Evolutionary conservation across 83 land plant species (phyloP), one percentile per base, ranked within the genome.

Genomic region (Picea abies): DNA sequence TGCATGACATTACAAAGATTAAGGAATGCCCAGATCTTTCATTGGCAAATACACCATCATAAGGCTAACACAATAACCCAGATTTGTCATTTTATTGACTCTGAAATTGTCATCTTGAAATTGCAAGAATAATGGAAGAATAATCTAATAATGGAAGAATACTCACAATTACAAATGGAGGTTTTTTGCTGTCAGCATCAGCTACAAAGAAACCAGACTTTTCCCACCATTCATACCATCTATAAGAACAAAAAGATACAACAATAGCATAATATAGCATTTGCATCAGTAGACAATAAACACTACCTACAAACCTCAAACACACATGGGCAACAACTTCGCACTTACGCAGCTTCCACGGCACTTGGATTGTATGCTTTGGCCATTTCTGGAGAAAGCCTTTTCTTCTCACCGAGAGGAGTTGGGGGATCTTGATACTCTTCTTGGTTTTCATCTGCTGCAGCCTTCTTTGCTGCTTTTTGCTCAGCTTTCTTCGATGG

Each of bases 201-300:
- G 99, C 99, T n/a, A 83, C 84, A 84, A 96, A 96, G 84, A 90
- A 93, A 11, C 90, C 86, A 32, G 99, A 89, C 65, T 89, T 88
- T 67, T 94, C 97, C 99, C 99, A 96, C 94, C 94, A 96, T 64
- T 82, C 86, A 86, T 96, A 96, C 99, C 99, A 96, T 76, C 98
- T 96, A 83, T 63, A 56, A 9, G 17, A 81, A 47, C 72, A 82
- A 22, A 52, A 80, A 65, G 29, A 72, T 37, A 79, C 2, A 76
- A 17, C 32, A 11, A 75, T 2, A 80, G 26, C 26, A 39, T 26
- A 20, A 52, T 67, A 60, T 60, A 65, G 11, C 47, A 49, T 29
- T 52, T 58, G 62, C 12, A 80, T 16, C 63, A 16, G 25, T 47
- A 26, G 22, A 61, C 83, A 82, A 26, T 56, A 82, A 12, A 29